phyloP scores from a whole-genome alignment of 129 eudicot genomes.

The Chrysanthemum makinoi region DNA sequence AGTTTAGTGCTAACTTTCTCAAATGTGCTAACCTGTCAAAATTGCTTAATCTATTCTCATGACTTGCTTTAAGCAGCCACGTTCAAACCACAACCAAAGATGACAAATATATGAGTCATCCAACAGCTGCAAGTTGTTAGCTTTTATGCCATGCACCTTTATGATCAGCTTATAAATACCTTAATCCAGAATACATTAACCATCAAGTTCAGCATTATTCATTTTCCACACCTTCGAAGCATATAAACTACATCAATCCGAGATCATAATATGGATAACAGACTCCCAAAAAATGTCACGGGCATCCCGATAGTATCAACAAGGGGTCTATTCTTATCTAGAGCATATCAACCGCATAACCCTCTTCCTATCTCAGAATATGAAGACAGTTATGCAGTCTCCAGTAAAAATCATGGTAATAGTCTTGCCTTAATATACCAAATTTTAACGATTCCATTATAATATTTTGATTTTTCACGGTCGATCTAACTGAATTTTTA shows the following conservation, averaged over 20 bases:
- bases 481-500: neutral
- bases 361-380: constrained; percentile 5
- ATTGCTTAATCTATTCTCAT: no score
- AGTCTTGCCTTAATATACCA: neutral
- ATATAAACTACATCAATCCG: neutral
- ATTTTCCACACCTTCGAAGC: neutral
- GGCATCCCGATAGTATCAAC: constrained; percentile 13
- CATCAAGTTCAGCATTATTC: constrained; percentile 8
- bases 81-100: no score
- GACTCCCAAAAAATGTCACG: constrained; percentile 8
- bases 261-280: constrained; percentile 24
- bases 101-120: constrained; percentile 27
- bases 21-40: no score
- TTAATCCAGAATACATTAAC: neutral
- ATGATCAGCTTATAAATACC: constrained; percentile 33
- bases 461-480: neutral
- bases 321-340: constrained; percentile 15
- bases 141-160: neutral
- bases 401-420: neutral
- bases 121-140: constrained; percentile 25
- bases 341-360: constrained; percentile 18
- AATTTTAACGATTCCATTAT: neutral
- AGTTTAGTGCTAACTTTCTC: no score
- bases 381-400: constrained; percentile 1
- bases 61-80: no score